phyloP scores from a whole-genome alignment of 1,284 basidiomycete genomes.

The Boletellus sp. region DNA sequence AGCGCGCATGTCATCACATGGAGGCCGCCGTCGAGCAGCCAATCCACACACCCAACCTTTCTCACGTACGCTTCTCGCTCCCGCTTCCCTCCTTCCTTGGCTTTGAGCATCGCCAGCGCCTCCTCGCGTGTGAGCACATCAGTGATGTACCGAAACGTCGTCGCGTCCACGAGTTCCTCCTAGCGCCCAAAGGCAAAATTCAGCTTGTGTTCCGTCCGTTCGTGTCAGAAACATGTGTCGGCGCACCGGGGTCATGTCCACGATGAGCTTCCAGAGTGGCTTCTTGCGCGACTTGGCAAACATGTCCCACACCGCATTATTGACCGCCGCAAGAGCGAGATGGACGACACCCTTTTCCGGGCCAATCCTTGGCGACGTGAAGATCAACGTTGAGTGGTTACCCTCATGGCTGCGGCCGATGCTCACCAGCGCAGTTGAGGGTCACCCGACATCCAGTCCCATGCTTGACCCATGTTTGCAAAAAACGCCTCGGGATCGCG shows the following conservation, averaged over 20 bases:
- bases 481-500: constrained; percentile 83
- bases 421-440: constrained; percentile 83
- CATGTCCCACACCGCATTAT: constrained; percentile 80
- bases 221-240: constrained; percentile 10
- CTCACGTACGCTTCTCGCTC: constrained; percentile 73
- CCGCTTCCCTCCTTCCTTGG: constrained; percentile 70
- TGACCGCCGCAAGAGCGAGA: constrained; percentile 74
- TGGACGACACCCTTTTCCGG: constrained; percentile 85
- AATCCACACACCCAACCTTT: constrained; percentile 49
- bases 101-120: constrained; percentile 78
- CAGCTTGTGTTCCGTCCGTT: not conserved
- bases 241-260: constrained; percentile 74
- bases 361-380: constrained; percentile 55
- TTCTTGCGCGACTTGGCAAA: constrained; percentile 72
- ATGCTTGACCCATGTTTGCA: constrained; percentile 80
- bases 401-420: not conserved
- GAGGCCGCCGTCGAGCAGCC: not conserved
- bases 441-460: constrained; percentile 77
- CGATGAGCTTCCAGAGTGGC: constrained; percentile 81
- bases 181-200: constrained; percentile 23
- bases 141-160: constrained; percentile 87
- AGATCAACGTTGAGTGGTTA: not conserved
- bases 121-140: constrained; percentile 89
- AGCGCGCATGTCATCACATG: not conserved
- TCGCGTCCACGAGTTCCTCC: constrained; percentile 82